Evolutionary conservation across 176 grass and related monocot genomes (phyloP).

Genomic region (Carex myosuroides): DNA sequence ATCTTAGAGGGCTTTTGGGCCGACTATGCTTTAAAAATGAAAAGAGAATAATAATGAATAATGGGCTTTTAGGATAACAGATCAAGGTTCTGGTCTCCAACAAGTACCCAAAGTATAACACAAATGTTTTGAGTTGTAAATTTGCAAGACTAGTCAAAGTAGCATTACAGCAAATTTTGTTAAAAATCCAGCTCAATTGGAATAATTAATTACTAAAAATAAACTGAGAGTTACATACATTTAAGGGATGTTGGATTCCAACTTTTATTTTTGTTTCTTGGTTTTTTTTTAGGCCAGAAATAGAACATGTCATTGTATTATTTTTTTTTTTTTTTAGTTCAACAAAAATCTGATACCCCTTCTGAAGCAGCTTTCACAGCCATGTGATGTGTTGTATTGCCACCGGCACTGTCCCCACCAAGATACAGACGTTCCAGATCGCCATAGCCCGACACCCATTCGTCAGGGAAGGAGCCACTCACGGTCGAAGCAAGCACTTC

Average conservation of each 20-base stretch:
- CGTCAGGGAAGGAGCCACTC: constrained; percentile 12
- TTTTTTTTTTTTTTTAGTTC: not conserved
- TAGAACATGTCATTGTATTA: not conserved
- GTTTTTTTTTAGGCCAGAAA: not conserved
- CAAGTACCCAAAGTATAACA: not conserved
- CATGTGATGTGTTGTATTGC: constrained; percentile 48
- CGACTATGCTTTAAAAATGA: too few species aligned
- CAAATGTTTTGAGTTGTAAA: not conserved
- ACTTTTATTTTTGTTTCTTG: not conserved
- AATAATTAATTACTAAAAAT: not conserved
- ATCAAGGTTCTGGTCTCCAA: not conserved
- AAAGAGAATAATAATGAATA: too few species aligned
- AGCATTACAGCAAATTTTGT: not conserved
- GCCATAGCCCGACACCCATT: constrained; percentile 45
- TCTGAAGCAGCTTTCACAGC: constrained; percentile 8
- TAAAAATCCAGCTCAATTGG: not conserved
- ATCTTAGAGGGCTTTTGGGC: too few species aligned
- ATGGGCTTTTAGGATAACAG: not conserved
- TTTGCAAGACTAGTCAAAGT: too few species aligned
- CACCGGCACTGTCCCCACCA: constrained; percentile 54
- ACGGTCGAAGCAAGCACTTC: constrained; percentile 37
- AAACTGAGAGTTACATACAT: not conserved
- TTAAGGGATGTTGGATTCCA: not conserved
- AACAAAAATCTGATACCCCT: not conserved
- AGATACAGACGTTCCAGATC: constrained; percentile 42